Evolutionary conservation across 2,329 filamentous ascomycete species (phyloP).

Genomic region (Botryosphaeria dothidea): DNA sequence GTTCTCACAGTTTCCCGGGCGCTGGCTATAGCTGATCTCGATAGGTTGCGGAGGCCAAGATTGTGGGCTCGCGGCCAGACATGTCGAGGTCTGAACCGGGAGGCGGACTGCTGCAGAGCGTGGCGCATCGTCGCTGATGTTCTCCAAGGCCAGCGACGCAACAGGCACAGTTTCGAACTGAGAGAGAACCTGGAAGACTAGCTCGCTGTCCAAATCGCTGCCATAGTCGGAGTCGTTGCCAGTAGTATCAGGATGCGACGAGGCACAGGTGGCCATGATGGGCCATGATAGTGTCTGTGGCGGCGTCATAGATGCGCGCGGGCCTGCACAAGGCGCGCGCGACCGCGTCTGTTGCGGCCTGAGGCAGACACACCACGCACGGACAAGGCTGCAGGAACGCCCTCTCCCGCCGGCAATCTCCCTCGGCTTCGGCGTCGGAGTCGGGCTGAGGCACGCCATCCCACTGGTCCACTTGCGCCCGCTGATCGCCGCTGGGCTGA

Average conservation of each 20-base stretch:
- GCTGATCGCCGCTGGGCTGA: conserved; percentile 13
- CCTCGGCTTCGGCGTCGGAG: not conserved
- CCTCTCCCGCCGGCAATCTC: not conserved
- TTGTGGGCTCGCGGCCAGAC: not conserved
- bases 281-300: not conserved
- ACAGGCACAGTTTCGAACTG: conserved; percentile 40
- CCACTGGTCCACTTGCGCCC: conserved; percentile 2
- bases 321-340: not conserved
- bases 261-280: not conserved
- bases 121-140: conserved; percentile 26
- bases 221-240: conserved; percentile 60
- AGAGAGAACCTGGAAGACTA: conserved; percentile 54
- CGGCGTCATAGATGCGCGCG: conserved; percentile 11
- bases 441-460: not conserved
- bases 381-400: not conserved
- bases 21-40: conserved; percentile 45
- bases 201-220: conserved; percentile 59
- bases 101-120: not conserved
- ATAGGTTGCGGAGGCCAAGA: conserved; percentile 29
- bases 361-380: not conserved
- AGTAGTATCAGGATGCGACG: not conserved
- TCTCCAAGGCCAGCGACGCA: conserved; percentile 28
- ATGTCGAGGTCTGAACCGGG: not conserved
- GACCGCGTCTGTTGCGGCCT: not conserved
- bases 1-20: conserved; percentile 34